Evolutionary conservation across 192 early-diverging fungal species (phyloP), one percentile per base, ranked within the genome.

Genomic region (Spizellomyces punctatus): DNA sequence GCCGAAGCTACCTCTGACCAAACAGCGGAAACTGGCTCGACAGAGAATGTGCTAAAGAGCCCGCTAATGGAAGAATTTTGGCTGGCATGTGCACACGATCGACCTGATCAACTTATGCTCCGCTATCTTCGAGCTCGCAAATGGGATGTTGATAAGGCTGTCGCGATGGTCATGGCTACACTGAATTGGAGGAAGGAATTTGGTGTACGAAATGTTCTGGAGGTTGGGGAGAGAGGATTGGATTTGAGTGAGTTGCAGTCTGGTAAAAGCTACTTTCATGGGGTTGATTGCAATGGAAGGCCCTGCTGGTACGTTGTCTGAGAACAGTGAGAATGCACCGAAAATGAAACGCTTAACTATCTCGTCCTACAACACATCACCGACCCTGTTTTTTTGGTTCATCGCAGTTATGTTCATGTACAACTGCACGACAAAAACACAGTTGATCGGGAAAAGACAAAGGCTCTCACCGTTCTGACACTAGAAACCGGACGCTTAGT

Each of bases 51-150:
- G 4, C 66, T 36, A 6, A 42, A 47, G 22, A 42, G 17, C 45
- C 45, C 44, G 14, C 36, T 72, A 2, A 45, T 12, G 45, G 71
- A 72, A 41, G 62, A 64, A 49, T 63, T 72, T 10, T 72, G 60
- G 62, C 62, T 72, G 5, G 71, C 71, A 7, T 72, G 71, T 27
- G 71, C 46, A 6, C 17, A 47, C 1, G 71, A 72, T 27, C 47
- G 62, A 16, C 71, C 71, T 4, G 61, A 64, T 60, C 17, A 48
- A 63, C 71, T 93, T n/a, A 44, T 92, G 50, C 82, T 94, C 46
- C 85, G 94, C 16, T 95, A 93, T 76, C 76, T 95, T 58, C 85
- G 94, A 42, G 95, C 94, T 17, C 85, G 95, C 59, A 96, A 96
- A 67, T 97, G 94, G 93, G 85, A 94, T 63, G 81, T 91, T 4